phyloP scores from a whole-genome alignment of 306 rosid genomes.

The Sechiopsis laciniata region DNA sequence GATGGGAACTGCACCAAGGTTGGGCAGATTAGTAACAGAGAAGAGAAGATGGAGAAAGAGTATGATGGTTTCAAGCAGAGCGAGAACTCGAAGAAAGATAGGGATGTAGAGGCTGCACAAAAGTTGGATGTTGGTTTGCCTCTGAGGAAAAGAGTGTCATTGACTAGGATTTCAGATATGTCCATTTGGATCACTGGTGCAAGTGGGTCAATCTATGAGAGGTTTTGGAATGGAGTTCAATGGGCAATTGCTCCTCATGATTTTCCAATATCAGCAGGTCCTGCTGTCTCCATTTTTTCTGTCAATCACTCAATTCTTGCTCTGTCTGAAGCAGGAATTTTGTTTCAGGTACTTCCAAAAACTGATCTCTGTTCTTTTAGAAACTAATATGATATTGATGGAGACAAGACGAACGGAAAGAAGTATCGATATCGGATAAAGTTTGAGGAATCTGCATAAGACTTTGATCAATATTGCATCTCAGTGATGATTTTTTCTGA shows the following conservation, averaged over 20 bases:
- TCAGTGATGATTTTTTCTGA: neutral
- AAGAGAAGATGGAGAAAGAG: slow-evolving; percentile 24
- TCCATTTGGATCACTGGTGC: slow-evolving; percentile 84
- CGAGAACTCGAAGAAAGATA: slow-evolving; percentile 25
- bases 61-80: slow-evolving; percentile 30
- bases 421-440: neutral
- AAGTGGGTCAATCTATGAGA: slow-evolving; percentile 89
- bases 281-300: slow-evolving; percentile 53
- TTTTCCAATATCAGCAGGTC: slow-evolving; percentile 53
- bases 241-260: slow-evolving; percentile 91
- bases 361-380: neutral
- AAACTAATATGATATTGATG: neutral
- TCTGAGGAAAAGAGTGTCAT: slow-evolving; percentile 62
- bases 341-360: slow-evolving; percentile 53
- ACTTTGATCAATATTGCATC: neutral
- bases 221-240: slow-evolving; percentile 95
- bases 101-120: slow-evolving; percentile 24
- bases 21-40: slow-evolving; percentile 27
- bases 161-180: slow-evolving; percentile 66
- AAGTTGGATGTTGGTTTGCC: slow-evolving; percentile 35
- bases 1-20: slow-evolving; percentile 39
- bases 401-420: neutral
- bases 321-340: slow-evolving; percentile 64
- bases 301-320: slow-evolving; percentile 68
- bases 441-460: neutral